Evolutionary conservation across 352 stramenopile genomes (phyloP).

Genomic region (Globisporangium spiculum): DNA sequence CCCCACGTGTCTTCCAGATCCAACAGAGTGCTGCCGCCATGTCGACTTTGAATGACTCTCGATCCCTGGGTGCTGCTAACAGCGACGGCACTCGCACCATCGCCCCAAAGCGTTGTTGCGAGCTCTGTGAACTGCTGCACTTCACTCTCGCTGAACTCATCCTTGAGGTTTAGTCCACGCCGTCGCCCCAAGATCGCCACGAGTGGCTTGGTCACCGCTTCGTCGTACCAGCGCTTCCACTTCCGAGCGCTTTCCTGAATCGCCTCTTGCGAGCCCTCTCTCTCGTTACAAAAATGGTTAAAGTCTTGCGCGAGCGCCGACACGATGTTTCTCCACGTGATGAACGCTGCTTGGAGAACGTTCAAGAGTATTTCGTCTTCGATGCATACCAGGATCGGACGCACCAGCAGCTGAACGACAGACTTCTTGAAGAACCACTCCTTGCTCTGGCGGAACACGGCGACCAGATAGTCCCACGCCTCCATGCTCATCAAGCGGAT

Average conservation of each 20-base stretch:
- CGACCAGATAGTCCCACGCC: constrained; percentile 43
- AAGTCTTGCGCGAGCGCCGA: constrained; percentile 46
- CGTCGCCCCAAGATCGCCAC: constrained; percentile 16
- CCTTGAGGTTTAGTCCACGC: not conserved
- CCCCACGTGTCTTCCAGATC: constrained; percentile 11
- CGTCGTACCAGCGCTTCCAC: constrained; percentile 62
- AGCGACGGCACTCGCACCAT: not conserved
- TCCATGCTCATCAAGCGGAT: constrained; percentile 52
- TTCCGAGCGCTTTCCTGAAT: constrained; percentile 37
- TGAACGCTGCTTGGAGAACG: constrained; percentile 46
- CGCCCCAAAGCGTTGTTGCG: constrained; percentile 22
- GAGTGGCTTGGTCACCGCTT: constrained; percentile 38
- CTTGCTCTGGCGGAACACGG: constrained; percentile 41
- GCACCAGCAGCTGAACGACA: constrained; percentile 44
- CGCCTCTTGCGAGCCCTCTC: constrained; percentile 19
- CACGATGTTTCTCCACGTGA: constrained; percentile 46
- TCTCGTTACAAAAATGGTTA: constrained; percentile 32
- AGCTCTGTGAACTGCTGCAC: constrained; percentile 31
- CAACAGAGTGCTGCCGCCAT: not conserved
- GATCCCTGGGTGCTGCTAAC: not conserved
- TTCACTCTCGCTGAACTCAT: constrained; percentile 15
- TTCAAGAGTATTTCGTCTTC: constrained; percentile 48
- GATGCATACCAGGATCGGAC: constrained; percentile 44
- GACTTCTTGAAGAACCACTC: constrained; percentile 63
- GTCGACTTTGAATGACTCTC: not conserved